Base-by-base conservation (phyloP, 176 grass and related monocot species). In the Eragrostis curvula region DNA sequence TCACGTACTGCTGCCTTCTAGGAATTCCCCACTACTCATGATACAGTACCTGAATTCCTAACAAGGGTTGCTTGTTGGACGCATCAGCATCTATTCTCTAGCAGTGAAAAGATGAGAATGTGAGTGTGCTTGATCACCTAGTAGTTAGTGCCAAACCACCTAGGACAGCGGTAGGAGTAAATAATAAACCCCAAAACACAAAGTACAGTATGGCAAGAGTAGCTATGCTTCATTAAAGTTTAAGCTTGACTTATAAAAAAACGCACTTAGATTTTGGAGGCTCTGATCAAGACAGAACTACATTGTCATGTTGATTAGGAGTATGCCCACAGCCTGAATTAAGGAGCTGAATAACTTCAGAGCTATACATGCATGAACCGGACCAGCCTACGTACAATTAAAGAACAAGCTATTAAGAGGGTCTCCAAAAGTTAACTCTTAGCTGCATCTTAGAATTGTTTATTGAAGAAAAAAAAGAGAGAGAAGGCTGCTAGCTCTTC, bases 1-100 rank as follows among this genome's bases (percentile, higher is more conserved):
- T 85, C 83, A 47, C 53, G 66, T 71, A 70, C 8, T 23, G 28
- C 42, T 85, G 83, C 55, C 36, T 43, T 51, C 67, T 65, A 16
- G 32, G 56, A 85, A 64, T 18, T 49, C 55, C 66, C n/a, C 17
- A 18, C 28, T 36, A 11, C 24, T 36, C 18, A 30, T 17, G 21
- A 10, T 50, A n/a, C n/a, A 13, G 59, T 45, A 77, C 76, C 61
- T 56, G 12, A 27, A 8, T 39, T 51, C 20, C 51, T 21, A 17
- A 29, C 50, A 23, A n/a, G 42, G 47, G 27, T 60, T 36, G 73
- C 55, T 67, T 28, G 16, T 18, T 55, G 30, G 7, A 68, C n/a
- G 15, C 63, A 52, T 53, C 48, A 75, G 21, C 32, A 39, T 58
- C 29, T 36, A 29, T 53, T 72, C 46, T 73, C 48, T 36, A 27